Evolutionary conservation across 495 filamentous ascomycete genomes (phyloP), one percentile per base, ranked within the genome.

Genomic region (Trichoderma reesei): DNA sequence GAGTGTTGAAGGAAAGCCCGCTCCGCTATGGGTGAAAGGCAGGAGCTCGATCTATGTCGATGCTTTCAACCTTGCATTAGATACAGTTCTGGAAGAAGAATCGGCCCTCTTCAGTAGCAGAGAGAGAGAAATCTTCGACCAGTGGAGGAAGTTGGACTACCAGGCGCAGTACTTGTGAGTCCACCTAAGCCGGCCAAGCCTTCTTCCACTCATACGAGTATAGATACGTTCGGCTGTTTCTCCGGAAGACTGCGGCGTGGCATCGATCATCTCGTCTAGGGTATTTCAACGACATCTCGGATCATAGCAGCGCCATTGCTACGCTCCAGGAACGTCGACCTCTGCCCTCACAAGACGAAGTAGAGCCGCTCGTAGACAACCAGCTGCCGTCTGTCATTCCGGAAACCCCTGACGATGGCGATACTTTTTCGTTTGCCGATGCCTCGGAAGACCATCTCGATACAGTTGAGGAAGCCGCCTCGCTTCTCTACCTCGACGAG

Each of bases 171-270:
- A 94, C 76, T 70, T 96, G 90, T 95, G 82, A 66, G 88, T 63
- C 1, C 60, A 26, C 60, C 46, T 5, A 20, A 54, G 13, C 64
- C 1, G 59, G 3, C 26, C 37, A 67, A 9, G 20, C n/a, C 34
- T 48, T n/a, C 37, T 18, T 66, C 67, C 65, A 67, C 67, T 64
- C 31, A 61, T 38, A 11, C 3, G 13, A 38, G 42, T n/a, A 39
- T 66, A 80, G 79, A 51, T 98, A 97, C 77, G 92, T 97, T 13
- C 88, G 94, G 13, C 76, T 98, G 6, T 98, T 98, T 68, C 82
- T 98, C 7, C 89, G 94, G 59, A 98, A 98, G 73, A 94, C 90
- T 1, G 86, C 90, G n/a, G 85, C 86, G 2, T 98, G 94, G 94
- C 92, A 96, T 76, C 90, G 94, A 39, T 83, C 92, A 65, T 81